Evolutionary conservation across 371 early-diverging fungal genomes (phyloP), one percentile per base, ranked within the genome.

Genomic region (Zychaea mexicana): DNA sequence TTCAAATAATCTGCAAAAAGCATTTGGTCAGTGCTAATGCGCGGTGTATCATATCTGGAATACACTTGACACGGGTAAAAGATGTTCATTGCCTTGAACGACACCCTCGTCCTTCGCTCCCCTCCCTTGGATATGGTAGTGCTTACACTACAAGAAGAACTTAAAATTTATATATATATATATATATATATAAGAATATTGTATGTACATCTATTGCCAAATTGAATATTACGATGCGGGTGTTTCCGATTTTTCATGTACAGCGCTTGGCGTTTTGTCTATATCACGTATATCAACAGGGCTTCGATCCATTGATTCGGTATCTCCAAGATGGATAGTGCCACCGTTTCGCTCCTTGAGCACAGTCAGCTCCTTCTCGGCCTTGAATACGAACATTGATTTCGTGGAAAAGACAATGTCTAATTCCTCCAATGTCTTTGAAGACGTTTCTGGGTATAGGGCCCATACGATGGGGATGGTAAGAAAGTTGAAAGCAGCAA

Each of bases 361-460:
- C 19, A n/a, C n/a, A 4, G 38, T 61, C 32, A 78, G 47, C 19
- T 78, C 78, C 49, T 72, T 75, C 64, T 78, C 73, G 3, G 75
- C 70, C 47, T 67, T 68, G 68, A 73, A 75, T 2, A 78, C 78
- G 17, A 78, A 57, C 5, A 62, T 54, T 10, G 78, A 75, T 36
- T 71, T 64, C 2, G 73, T 78, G 24, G 78, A 66, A 46, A 78
- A 78, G n/a, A 78, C 65, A 15, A 72, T 57, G 64, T 78, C 79
- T 28, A 78, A 42, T 38, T 76, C 77, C 46, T 78, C 78, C 53
- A 78, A 38, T 0, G 73, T 76, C 56, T 72, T 73, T 60, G 70
- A 70, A 47, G 68, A 63, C 17, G 79, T 78, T 33, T 78, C 79
- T 4, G 74, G 72, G 58, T 71, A 74, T 13, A 76, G 49, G 0